Evolutionary conservation across 139 green algal genomes (phyloP).

Genomic region (Gonium pectorale): DNA sequence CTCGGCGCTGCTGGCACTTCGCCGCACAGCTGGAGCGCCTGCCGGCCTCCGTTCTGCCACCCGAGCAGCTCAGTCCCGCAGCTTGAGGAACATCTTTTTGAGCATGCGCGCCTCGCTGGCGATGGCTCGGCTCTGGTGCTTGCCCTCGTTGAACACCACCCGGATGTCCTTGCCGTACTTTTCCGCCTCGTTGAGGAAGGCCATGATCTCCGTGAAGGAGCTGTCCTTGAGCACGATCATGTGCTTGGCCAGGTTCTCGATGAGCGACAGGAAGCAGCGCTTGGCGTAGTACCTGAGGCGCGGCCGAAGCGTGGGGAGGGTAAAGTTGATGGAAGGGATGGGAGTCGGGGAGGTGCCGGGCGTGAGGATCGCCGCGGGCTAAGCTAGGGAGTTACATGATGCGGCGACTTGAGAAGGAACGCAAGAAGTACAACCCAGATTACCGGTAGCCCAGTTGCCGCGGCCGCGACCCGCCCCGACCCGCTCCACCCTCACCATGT

Average conservation of each 20-base stretch:
- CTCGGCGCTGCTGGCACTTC: no score
- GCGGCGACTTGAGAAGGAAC: no score
- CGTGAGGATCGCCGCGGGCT: no score
- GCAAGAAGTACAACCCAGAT: no score
- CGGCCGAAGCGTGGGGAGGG: neutral
- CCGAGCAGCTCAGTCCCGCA: conserved; percentile 51
- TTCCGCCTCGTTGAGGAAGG: conserved; percentile 76
- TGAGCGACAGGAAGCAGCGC: conserved; percentile 85
- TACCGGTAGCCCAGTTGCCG: no score
- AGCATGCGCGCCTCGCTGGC: conserved; percentile 62
- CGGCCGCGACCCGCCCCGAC: neutral
- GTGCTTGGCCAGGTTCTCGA: conserved; percentile 90
- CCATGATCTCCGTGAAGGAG: conserved; percentile 76
- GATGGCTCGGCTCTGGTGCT: conserved; percentile 56
- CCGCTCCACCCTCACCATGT: conserved; percentile 65
- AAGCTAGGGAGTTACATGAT: no score
- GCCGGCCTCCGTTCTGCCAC: neutral
- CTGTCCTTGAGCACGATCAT: conserved; percentile 85
- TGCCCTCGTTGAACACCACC: conserved; percentile 45
- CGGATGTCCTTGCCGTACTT: conserved; percentile 58
- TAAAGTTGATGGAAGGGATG: no score
- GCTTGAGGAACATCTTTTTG: conserved; percentile 65
- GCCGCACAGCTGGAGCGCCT: no score
- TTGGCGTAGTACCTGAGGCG: conserved; percentile 71
- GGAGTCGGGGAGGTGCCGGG: neutral